A percentile compares a stretch with the other conserved stretches of the same genome.
Evolutionary conservation across 495 filamentous ascomycete species (phyloP).

Genomic region (Hypoxylon fuscum): DNA sequence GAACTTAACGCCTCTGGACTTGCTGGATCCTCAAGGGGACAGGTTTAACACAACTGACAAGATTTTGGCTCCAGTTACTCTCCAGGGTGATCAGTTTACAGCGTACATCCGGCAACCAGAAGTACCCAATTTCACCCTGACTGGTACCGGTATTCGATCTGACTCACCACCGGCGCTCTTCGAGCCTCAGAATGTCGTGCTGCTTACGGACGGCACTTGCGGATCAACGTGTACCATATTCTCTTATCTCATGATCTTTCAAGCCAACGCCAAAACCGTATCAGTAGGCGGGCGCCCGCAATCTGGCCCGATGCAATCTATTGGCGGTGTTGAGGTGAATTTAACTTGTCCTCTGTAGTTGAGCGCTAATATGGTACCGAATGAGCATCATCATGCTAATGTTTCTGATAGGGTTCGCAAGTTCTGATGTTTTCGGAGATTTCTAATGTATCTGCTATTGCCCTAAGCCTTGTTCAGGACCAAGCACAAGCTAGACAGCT

Average conservation of each 20-base stretch:
- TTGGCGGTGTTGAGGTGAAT: constrained; percentile 63
- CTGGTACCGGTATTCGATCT: constrained; percentile 36
- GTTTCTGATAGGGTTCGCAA: constrained; percentile 46
- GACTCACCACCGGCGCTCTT: constrained; percentile 29
- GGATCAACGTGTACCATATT: constrained; percentile 70
- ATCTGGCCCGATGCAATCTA: constrained; percentile 63
- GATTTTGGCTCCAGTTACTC: constrained; percentile 41
- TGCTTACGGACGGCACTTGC: constrained; percentile 68
- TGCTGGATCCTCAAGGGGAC: constrained; percentile 36
- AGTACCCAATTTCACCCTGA: constrained; percentile 29
- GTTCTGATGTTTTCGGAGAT: constrained; percentile 26
- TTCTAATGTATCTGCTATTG: constrained; percentile 13
- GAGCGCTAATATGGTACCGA: not conserved
- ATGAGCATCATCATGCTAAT: not conserved
- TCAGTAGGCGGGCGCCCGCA: constrained; percentile 66
- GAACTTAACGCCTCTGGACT: constrained; percentile 36
- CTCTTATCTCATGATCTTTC: constrained; percentile 64
- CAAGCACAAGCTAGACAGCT: constrained; percentile 26
- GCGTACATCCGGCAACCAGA: constrained; percentile 38
- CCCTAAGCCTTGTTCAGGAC: constrained; percentile 18
- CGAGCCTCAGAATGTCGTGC: constrained; percentile 48
- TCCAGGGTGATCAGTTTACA: constrained; percentile 43
- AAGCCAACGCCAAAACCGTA: constrained; percentile 65
- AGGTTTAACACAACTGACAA: constrained; percentile 36
- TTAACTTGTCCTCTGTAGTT: not conserved